Evolutionary conservation across 2,329 filamentous ascomycete genomes (phyloP).

Genomic region (Sarocladium strictum): DNA sequence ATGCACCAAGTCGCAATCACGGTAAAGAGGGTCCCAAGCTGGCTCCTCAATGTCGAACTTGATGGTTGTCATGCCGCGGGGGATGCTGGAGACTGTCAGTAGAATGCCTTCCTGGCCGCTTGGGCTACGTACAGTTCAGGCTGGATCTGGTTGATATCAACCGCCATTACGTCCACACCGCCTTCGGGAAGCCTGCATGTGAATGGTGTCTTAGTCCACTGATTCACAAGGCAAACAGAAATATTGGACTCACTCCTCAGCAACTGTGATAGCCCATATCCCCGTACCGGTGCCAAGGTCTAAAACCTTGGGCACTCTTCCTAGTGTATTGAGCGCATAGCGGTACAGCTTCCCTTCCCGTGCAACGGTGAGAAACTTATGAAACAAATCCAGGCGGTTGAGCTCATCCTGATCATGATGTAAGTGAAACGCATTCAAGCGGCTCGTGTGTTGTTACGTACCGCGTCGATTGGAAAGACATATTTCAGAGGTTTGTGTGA

Average conservation of each 20-base stretch:
- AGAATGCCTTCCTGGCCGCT: neutral
- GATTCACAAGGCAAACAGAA: too few relatives aligned
- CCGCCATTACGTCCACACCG: constrained; percentile 27
- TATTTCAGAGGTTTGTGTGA: constrained; percentile 64
- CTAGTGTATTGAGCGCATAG: constrained; percentile 13
- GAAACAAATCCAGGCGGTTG: constrained; percentile 75
- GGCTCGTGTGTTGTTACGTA: constrained; percentile 28
- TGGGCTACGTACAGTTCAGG: constrained; percentile 27
- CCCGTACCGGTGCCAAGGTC: constrained; percentile 82
- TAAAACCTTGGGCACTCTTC: constrained; percentile 36
- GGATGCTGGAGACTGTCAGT: constrained; percentile 51
- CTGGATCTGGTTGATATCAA: constrained; percentile 35
- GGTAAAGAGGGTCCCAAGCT: constrained; percentile 45
- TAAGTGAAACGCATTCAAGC: neutral
- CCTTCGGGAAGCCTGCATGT: constrained; percentile 13
- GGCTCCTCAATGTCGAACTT: constrained; percentile 72
- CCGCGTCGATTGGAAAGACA: constrained; percentile 72
- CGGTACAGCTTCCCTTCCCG: constrained; percentile 37
- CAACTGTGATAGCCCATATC: constrained; percentile 86
- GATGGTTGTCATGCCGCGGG: constrained; percentile 46
- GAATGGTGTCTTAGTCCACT: constrained; percentile 11
- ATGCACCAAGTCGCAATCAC: constrained; percentile 74
- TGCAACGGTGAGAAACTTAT: constrained; percentile 67
- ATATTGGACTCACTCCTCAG: constrained; percentile 59
- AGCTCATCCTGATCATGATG: constrained; percentile 54